Base-by-base conservation (phyloP, 2,329 filamentous ascomycete species). In the Chalaropsis ovoidea region DNA sequence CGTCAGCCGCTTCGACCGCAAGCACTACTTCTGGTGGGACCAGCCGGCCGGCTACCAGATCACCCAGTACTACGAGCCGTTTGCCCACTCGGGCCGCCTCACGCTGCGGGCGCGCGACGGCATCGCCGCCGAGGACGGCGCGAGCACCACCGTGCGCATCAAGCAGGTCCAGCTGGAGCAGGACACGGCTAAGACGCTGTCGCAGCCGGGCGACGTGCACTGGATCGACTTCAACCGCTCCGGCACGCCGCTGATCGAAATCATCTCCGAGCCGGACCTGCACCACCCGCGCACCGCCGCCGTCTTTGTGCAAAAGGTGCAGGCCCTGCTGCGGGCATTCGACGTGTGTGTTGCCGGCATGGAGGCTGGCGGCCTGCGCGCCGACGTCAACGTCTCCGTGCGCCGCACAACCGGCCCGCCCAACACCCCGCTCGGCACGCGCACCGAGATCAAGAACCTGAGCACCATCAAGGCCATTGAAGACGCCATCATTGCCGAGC, bases 11-110 rank as follows among this genome's bases (percentile, higher is more conserved):
- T 99, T 96, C 76, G 94, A 99, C 75, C 82, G 94, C 69, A 99
- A 99, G 75, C 94, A 99, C 75, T 99, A 99, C 76, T 97, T 99
- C 76, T 96, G 96, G 79, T 95, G 94, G 83, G 94, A 99, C 75
- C 94, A 99, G 75, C 94, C 94, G 0, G 83, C 90, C 0, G 94
- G 94, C 0, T 99, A 99, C 75, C 94, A 99, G 75, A 95, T 99
- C 69, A 99, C 94, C 1, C 94, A 99, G 73, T 97, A 93, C 77
- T 96, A 97, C 74, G 78, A 85, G 67, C 85, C 85, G 0, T 84
- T 87, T 70, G 85, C 85, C 0, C 84, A 80, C 68, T 80, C 90
- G 70, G 94, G 94, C 1, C 76, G 78, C 47, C 79, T 97, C n/a
- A 82, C 79, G 0, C 79, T 99, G 5, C 82, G 81, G 47, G 76